These are phyloP conservation scores for Rhodotorula graminis DNA, from an alignment of 768 basidiomycete species.

Conservation along the genomic window DNA sequence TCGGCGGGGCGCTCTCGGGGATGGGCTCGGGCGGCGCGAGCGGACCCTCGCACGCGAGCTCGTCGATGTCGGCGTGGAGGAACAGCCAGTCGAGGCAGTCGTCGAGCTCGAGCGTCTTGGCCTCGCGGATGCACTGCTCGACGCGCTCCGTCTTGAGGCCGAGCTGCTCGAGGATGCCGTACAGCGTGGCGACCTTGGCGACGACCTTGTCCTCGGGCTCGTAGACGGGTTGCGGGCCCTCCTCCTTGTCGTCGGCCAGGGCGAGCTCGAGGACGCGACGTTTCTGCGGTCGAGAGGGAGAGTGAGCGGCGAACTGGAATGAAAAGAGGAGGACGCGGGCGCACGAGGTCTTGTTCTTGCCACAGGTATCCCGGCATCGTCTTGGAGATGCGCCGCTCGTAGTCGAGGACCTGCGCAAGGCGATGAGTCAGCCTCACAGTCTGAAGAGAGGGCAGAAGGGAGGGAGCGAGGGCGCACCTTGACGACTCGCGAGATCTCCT, in stretches of 20 bases:
- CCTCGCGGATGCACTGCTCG: constrained; percentile 63
- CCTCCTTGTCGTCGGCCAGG: constrained; percentile 6
- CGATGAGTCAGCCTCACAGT: neutral
- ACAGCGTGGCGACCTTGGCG: constrained; percentile 67
- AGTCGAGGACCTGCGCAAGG: constrained; percentile 64
- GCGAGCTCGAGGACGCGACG: constrained; percentile 32
- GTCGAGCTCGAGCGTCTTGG: constrained; percentile 70
- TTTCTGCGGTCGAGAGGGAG: constrained; percentile 8
- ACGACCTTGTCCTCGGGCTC: constrained; percentile 68
- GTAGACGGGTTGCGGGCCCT: constrained; percentile 47
- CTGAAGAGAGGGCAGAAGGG: neutral
- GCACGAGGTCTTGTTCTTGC: constrained; percentile 32
- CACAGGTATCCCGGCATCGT: constrained; percentile 52
- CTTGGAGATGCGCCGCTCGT: constrained; percentile 68
- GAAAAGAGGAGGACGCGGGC: constrained; percentile 34
- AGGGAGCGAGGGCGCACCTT: constrained; percentile 55
- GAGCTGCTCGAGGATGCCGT: constrained; percentile 70
- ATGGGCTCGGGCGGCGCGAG: constrained; percentile 2
- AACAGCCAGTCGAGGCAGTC: constrained; percentile 84
- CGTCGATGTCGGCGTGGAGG: constrained; percentile 60
- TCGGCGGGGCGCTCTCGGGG: constrained; percentile 26
- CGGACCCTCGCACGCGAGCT: constrained; percentile 50
- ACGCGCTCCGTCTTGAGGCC: constrained; percentile 69
- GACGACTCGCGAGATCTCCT: constrained; percentile 65
- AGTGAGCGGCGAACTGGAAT: neutral